A percentile compares a stretch with the other conserved stretches of the same genome.
phyloP scores from a whole-genome alignment of 768 basidiomycete genomes.

The Boletus barrowsii region DNA sequence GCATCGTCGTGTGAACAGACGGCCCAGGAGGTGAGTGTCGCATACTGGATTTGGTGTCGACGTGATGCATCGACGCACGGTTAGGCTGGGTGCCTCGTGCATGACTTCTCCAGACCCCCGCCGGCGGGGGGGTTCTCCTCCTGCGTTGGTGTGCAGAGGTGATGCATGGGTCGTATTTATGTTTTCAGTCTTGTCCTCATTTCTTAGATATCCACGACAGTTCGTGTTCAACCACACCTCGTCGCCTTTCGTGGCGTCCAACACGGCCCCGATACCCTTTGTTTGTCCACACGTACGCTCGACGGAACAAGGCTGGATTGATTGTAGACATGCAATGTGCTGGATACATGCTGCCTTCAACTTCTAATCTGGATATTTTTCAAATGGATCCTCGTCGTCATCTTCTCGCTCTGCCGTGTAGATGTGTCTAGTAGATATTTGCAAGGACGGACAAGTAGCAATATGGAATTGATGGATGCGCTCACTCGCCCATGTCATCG shows the following conservation, averaged over 20 bases:
- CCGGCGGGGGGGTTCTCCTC: constrained; percentile 42
- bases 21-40: constrained; percentile 17
- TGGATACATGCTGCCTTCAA: neutral
- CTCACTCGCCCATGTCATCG: neutral
- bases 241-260: neutral
- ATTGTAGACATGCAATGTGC: neutral
- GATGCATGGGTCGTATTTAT: constrained; percentile 37
- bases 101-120: constrained; percentile 57
- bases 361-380: neutral
- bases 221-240: neutral
- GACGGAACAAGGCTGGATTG: neutral
- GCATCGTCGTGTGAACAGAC: constrained; percentile 42
- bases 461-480: too few species aligned
- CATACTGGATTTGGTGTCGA: neutral
- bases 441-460: too few species aligned
- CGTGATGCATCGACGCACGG: neutral
- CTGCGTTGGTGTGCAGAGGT: constrained; percentile 64
- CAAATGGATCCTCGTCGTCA: neutral
- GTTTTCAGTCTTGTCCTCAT: neutral
- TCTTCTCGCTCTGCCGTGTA: neutral
- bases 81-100: constrained; percentile 31
- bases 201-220: neutral
- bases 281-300: too few species aligned
- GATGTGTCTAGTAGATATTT: neutral
- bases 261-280: neutral